Percentiles rank a stretch among this genome's conserved stretches.
Evolutionary conservation across 2,329 filamentous ascomycete species (phyloP).

Genomic region (Neoscytalidium dimidiatum): DNA sequence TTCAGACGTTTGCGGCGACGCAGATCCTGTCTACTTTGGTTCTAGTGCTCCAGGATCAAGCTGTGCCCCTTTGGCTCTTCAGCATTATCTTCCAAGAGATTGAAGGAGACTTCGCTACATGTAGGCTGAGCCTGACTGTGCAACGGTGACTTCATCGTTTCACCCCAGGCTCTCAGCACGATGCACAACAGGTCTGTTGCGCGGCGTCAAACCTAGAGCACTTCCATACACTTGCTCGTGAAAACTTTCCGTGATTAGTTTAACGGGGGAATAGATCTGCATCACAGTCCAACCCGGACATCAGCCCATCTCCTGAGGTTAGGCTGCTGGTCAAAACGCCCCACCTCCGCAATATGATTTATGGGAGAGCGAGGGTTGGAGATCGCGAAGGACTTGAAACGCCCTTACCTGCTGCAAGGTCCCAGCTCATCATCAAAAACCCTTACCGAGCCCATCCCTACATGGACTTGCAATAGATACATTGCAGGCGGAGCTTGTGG

Average conservation of each 20-base stretch:
- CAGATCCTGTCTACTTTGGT: too few species aligned
- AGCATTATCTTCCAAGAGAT: too few species aligned
- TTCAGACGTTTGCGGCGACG: too few species aligned
- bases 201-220: too few species aligned
- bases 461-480: background rate
- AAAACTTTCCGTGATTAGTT: background rate
- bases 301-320: background rate
- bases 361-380: background rate
- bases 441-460: background rate
- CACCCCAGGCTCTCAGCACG: too few species aligned
- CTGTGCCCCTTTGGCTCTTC: too few species aligned
- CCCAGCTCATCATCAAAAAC: background rate
- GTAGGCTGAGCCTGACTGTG: too few species aligned
- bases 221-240: background rate
- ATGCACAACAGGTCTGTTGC: too few species aligned
- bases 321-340: background rate
- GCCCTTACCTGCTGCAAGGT: background rate
- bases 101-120: too few species aligned
- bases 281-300: background rate
- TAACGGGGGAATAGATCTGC: background rate
- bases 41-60: too few species aligned
- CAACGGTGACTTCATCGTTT: too few species aligned
- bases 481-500: background rate
- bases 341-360: background rate
- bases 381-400: background rate